These are phyloP conservation scores for Beta corolliflora DNA, from an alignment of 179 eudicot genomes.

Conservation along the genomic window DNA sequence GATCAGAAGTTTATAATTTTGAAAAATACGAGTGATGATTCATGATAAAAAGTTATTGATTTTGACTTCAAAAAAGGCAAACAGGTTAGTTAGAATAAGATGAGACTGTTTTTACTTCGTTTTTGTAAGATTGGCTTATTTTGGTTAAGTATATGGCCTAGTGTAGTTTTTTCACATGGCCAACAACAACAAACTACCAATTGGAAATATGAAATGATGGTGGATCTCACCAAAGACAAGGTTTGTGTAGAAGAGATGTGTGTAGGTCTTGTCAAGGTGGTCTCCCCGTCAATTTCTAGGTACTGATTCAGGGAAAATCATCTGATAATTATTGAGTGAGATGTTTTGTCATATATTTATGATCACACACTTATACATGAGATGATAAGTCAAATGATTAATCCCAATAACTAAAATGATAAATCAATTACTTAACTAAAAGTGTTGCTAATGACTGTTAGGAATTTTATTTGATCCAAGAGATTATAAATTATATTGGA, in stretches of 20 bases:
- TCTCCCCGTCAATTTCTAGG: not conserved
- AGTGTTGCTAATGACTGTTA: not conserved
- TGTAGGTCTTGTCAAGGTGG: conserved; percentile 9
- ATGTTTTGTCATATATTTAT: not conserved
- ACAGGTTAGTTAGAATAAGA: no score
- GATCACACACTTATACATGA: not conserved
- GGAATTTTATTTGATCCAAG: no score
- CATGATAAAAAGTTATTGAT: no score
- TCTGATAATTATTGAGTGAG: not conserved
- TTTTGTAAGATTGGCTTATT: not conserved
- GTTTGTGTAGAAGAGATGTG: conserved; percentile 5
- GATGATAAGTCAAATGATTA: not conserved
- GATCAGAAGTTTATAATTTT: no score
- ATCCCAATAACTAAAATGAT: no score
- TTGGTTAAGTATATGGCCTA: not conserved
- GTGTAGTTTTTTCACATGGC: not conserved
- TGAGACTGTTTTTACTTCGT: no score
- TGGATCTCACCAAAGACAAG: conserved; percentile 19
- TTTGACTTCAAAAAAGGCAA: no score
- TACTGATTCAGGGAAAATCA: not conserved
- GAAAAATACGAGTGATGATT: no score
- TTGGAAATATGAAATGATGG: not conserved
- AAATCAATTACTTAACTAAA: no score
- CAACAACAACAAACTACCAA: not conserved
- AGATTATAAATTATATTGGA: not conserved